Percentiles rank a stretch among this genome's conserved stretches.
These are phyloP conservation scores for Filosporella fistucella DNA, from an alignment of 495 filamentous ascomycete genomes.

Conservation along the genomic window DNA sequence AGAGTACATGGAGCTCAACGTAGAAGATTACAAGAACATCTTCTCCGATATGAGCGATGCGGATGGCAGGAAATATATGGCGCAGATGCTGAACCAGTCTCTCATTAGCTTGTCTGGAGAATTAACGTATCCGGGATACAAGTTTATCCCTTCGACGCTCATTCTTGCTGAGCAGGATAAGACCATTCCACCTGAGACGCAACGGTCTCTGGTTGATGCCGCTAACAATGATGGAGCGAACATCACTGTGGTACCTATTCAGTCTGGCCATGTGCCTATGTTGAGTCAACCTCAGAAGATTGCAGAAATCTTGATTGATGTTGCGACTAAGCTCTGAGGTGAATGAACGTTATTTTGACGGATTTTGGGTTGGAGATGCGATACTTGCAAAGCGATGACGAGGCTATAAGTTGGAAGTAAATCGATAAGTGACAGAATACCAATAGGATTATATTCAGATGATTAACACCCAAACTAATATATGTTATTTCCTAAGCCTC, in stretches of 20 bases:
- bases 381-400: too few species aligned
- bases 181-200: background rate
- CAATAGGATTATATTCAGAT: too few species aligned
- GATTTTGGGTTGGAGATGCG: too few species aligned
- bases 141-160: background rate
- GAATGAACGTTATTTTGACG: too few species aligned
- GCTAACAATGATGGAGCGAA: background rate
- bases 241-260: background rate
- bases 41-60: background rate
- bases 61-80: background rate
- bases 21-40: background rate
- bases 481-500: too few species aligned
- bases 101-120: background rate
- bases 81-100: background rate
- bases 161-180: background rate
- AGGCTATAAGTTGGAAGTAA: too few species aligned
- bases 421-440: too few species aligned
- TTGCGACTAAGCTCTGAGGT: too few species aligned
- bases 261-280: slow-evolving; percentile 29
- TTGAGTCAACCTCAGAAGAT: slow-evolving; percentile 24
- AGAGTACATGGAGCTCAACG: slow-evolving; percentile 2
- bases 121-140: background rate
- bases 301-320: too few species aligned
- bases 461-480: too few species aligned
- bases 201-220: background rate